These are phyloP conservation scores for Pugionium dolabratum DNA, from an alignment of 345 rosid genomes.

Conservation along the genomic window DNA sequence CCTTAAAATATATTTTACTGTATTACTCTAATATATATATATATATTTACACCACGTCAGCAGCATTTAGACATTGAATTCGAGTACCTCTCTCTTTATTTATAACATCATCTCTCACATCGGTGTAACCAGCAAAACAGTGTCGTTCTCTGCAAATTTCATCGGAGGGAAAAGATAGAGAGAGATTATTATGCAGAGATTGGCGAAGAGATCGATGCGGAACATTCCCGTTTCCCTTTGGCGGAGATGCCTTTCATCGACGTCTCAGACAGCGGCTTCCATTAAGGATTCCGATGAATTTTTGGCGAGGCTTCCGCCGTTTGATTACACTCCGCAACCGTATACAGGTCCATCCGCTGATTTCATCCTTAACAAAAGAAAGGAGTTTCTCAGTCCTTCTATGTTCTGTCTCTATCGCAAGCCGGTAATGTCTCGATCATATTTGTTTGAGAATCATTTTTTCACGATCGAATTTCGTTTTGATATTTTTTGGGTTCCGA, in stretches of 20 bases:
- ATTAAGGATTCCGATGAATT: conserved; percentile 37
- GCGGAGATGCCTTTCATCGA: conserved; percentile 50
- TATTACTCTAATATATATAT: too few relatives aligned
- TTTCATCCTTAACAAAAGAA: conserved; percentile 63
- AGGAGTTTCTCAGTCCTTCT: conserved; percentile 84
- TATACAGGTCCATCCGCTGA: conserved; percentile 80
- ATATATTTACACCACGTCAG: too few relatives aligned
- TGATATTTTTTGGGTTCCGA: too few relatives aligned
- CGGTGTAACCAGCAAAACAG: conserved; percentile 26
- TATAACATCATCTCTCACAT: background rate
- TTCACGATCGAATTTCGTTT: background rate
- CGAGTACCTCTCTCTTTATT: conserved; percentile 4
- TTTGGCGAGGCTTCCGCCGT: conserved; percentile 68
- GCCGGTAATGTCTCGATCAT: conserved; percentile 63
- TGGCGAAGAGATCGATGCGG: conserved; percentile 47
- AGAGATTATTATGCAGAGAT: conserved; percentile 48
- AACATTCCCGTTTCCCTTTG: conserved; percentile 35
- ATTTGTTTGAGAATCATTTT: background rate
- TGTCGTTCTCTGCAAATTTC: conserved; percentile 15
- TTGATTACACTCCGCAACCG: conserved; percentile 85
- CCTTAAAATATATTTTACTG: too few relatives aligned
- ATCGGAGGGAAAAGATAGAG: background rate
- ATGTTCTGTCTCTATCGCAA: conserved; percentile 54
- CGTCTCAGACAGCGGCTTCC: conserved; percentile 44
- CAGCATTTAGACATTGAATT: conserved; percentile 4